Base-by-base conservation (phyloP, 2,329 filamentous ascomycete species). In the Paracoccidioides brasiliensis region DNA sequence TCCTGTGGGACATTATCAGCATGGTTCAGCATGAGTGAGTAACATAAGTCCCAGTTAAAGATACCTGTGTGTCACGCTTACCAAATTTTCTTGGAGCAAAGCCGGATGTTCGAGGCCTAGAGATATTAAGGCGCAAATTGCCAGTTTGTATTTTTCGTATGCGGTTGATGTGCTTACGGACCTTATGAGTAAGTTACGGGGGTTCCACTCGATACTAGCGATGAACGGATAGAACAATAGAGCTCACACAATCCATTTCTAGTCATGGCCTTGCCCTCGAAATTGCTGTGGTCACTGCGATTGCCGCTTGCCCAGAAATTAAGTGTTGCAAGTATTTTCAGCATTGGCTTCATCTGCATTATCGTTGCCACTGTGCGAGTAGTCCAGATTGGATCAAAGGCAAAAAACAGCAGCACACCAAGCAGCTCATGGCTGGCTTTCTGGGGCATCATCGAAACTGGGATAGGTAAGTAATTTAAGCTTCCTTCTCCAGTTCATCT, bases 201-300 rank as follows among this genome's bases (percentile, higher is more conserved):
- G 32, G 22, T 3, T 22, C 22, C 9, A 30, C 28, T 45, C 22
- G 32, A 28, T 10, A 9, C 9, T 5, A 4, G 10, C 7, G 22
- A 8, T n/a, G 28, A 40, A n/a, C 37, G n/a, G 9, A 30, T 8
- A 32, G 4, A 28, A 35, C 12, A 10, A 32, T 8, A 33, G 28
- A 10, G 50, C 50, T 52, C 30, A 52, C 35, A 30, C 15, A 7
- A 6, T 28, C 15, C 9, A 28, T 52, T 15, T 41, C 40, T 55
- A 71, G 69, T 72, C 56, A 72, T 72, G 70, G 61, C 64, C 10
- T 63, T 72, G 6, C 69, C 69, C 3, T 59, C 69, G 42, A 64
- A 64, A 28, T 62, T 72, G 3, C 66, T 71, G 33, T 70, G 66
- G 67, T 65, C 66, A 5, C 63, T 72, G 1, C 65, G 65, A 43